Evolutionary conservation across 129 eudicot genomes (phyloP).

Genomic region (Chrysanthemum lavandulifolium): DNA sequence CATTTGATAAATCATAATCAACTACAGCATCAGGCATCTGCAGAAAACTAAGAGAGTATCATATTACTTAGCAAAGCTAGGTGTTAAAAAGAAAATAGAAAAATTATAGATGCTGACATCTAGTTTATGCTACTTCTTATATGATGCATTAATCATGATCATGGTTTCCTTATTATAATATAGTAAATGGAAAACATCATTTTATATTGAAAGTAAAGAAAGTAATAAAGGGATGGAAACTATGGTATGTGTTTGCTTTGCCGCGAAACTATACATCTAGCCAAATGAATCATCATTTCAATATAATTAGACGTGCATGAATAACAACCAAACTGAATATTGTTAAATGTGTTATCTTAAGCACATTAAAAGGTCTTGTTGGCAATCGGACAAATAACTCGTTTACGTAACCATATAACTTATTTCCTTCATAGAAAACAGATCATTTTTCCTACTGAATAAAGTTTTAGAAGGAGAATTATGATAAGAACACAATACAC

Average conservation of each 20-base stretch:
- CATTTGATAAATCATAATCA: slow-evolving; percentile 72
- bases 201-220: not conserved
- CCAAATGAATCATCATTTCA: not conserved
- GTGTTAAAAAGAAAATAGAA: not conserved
- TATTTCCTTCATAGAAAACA: too few relatives aligned
- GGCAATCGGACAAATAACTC: too few relatives aligned
- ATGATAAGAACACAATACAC: too few relatives aligned
- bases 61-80: slow-evolving; percentile 13
- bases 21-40: slow-evolving; percentile 99
- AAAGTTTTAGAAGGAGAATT: too few relatives aligned
- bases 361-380: too few relatives aligned
- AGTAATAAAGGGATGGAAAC: not conserved
- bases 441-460: too few relatives aligned
- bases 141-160: not conserved
- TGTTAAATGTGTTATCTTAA: too few relatives aligned
- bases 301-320: not conserved
- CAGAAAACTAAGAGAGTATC: slow-evolving; percentile 16
- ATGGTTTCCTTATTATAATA: slow-evolving; percentile 9
- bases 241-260: not conserved
- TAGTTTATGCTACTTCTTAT: not conserved
- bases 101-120: not conserved
- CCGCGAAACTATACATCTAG: not conserved
- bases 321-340: not conserved
- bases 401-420: too few relatives aligned
- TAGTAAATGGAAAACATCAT: slow-evolving; percentile 1